Evolutionary conservation across 306 rosid species (phyloP), one percentile per base, ranked within the genome.

Genomic region (Lathyrus tuberosus): DNA sequence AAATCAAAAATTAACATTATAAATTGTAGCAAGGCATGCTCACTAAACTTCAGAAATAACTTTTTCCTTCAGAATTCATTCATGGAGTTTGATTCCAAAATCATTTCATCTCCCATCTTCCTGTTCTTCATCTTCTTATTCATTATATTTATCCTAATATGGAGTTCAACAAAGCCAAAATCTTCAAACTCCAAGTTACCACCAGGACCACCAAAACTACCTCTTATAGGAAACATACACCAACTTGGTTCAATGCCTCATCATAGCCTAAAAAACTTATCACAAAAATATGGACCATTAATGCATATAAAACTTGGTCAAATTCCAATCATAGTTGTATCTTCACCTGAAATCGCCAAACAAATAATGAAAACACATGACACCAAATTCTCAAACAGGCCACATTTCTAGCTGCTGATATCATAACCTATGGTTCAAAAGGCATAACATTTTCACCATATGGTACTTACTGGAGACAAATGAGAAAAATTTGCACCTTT

Each of bases 291-390:
- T 69, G 83, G 83, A 1, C 79, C 79, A 12, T 46, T 79, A 3
- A 69, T 79, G 80, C 84, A 80, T 1, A 65, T 65, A 31, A 58
- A 80, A 46, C 62, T 70, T 14, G 80, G 77, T 47, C 26, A 43
- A 51, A 69, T 73, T 59, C 65, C 82, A 7, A 26, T 12, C 57
- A 63, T 65, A 11, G 74, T 82, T 5, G 72, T 78, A 1, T 82
- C 86, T 33, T 78, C 83, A 1, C 70, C 86, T n/a, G 77, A 75
- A 70, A 65, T 82, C 10, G 86, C 80, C 51, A 74, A 62, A 82
- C 69, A 82, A 43, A 57, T 82, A 5, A 58, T 74, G 78, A 82
- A 62, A 43, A 71, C 80, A 8, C 78, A 78, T 78, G 82, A 77
- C 60, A 26, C 10, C 20, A 38, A 43, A 13, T 62, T 81, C 49